Evolutionary conservation across 768 basidiomycete genomes (phyloP).

Genomic region (Daedaleopsis nitida): DNA sequence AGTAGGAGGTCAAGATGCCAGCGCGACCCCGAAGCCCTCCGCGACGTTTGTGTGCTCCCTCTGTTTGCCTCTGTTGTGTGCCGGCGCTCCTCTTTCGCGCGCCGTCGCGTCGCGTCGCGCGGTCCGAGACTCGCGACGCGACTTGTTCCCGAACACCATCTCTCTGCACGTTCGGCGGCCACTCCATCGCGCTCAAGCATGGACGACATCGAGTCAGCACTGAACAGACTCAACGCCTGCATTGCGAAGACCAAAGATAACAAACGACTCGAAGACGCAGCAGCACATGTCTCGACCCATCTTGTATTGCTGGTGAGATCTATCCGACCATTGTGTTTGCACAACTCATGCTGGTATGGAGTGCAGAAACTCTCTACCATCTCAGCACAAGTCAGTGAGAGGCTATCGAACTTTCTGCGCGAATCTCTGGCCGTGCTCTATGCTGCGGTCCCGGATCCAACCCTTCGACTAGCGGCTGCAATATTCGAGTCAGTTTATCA

Average conservation of each 20-base stretch:
- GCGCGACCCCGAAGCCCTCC: background rate
- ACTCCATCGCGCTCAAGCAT: conserved; percentile 11
- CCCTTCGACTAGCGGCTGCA: conserved; percentile 43
- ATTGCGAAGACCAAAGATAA: conserved; percentile 31
- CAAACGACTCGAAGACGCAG: conserved; percentile 34
- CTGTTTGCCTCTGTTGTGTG: conserved; percentile 14
- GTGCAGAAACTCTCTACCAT: conserved; percentile 41
- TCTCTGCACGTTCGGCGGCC: background rate
- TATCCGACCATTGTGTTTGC: background rate
- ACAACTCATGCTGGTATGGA: background rate
- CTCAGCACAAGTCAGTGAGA: conserved; percentile 39
- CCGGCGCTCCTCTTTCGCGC: background rate
- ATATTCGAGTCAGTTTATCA: conserved; percentile 44
- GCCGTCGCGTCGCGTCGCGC: conserved; percentile 1
- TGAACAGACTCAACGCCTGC: conserved; percentile 34
- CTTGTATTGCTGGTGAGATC: conserved; percentile 44
- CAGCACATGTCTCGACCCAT: conserved; percentile 44
- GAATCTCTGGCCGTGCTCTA: conserved; percentile 49
- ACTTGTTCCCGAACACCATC: background rate
- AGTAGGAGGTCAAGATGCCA: conserved; percentile 3
- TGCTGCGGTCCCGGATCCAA: conserved; percentile 35
- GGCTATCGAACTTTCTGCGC: conserved; percentile 44
- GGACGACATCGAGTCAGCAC: conserved; percentile 30
- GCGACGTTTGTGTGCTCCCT: background rate
- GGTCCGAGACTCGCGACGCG: background rate